These are phyloP conservation scores for Russula sp. DNA, from an alignment of 768 basidiomycete genomes.

Conservation along the genomic window DNA sequence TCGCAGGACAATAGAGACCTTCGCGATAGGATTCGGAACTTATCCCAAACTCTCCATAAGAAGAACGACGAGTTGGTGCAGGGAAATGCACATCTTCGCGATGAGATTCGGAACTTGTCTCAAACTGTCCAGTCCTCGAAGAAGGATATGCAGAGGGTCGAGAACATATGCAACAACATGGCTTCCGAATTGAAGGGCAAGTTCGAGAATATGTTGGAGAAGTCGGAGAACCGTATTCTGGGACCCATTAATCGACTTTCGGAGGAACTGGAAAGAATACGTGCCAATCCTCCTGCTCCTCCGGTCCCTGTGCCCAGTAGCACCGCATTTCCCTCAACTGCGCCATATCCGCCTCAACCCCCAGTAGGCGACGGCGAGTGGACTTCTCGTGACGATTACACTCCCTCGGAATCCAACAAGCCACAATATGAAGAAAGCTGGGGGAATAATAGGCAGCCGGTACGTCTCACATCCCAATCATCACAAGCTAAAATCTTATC, in stretches of 20 bases:
- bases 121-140: constrained; percentile 11
- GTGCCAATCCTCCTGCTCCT: constrained; percentile 9
- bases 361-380: background rate
- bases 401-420: background rate
- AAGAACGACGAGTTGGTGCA: constrained; percentile 3
- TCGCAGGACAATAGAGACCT: constrained; percentile 3
- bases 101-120: constrained; percentile 3
- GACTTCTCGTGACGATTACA: constrained; percentile 9
- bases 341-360: constrained; percentile 1
- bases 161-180: constrained; percentile 4
- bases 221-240: constrained; percentile 11
- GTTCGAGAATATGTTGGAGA: constrained; percentile 17
- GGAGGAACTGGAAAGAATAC: constrained; percentile 16
- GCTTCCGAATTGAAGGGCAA: constrained; percentile 8
- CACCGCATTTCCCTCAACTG: constrained; percentile 2
- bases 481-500: background rate
- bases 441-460: constrained; percentile 8
- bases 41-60: constrained; percentile 7
- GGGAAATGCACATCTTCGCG: constrained; percentile 5
- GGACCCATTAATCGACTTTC: constrained; percentile 17
- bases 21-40: constrained; percentile 2
- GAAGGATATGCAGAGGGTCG: constrained; percentile 23
- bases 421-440: constrained; percentile 16
- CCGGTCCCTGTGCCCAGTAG: background rate
- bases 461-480: background rate